These are phyloP conservation scores for Urtica urens DNA, from an alignment of 306 rosid genomes.

Conservation along the genomic window DNA sequence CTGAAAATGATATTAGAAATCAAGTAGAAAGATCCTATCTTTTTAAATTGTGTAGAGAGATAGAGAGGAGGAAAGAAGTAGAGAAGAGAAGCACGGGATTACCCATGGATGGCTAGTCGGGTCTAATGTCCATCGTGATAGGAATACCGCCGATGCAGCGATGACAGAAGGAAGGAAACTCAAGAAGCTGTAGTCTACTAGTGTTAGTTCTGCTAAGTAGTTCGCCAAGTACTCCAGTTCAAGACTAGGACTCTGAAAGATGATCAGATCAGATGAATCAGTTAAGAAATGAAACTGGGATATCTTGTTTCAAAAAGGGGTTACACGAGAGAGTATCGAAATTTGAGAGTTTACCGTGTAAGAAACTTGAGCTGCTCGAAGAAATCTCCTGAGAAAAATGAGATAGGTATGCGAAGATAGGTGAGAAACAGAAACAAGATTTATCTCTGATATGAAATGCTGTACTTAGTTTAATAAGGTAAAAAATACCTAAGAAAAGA, in stretches of 20 bases:
- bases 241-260: conserved; percentile 54
- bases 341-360: conserved; percentile 41
- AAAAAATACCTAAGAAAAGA: conserved; percentile 49
- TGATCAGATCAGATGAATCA: conserved; percentile 6
- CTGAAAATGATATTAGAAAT: conserved; percentile 31
- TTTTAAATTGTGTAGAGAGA: background rate
- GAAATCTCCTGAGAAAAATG: conserved; percentile 66
- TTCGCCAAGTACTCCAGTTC: conserved; percentile 85
- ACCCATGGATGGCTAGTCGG: conserved; percentile 91
- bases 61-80: conserved; percentile 16
- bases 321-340: too few species aligned
- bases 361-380: conserved; percentile 86
- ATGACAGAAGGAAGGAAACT: conserved; percentile 61
- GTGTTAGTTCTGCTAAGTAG: conserved; percentile 68
- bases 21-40: conserved; percentile 7
- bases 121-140: conserved; percentile 82
- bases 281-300: conserved; percentile 7
- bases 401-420: background rate
- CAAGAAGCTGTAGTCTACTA: conserved; percentile 64
- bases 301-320: too few species aligned
- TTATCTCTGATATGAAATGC: too few species aligned
- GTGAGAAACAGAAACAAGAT: conserved; percentile 11
- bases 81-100: too few species aligned
- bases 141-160: conserved; percentile 92
- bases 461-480: too few species aligned